Evolutionary conservation across 2,329 filamentous ascomycete genomes (phyloP).

Genomic region (Botryotinia globosa): DNA sequence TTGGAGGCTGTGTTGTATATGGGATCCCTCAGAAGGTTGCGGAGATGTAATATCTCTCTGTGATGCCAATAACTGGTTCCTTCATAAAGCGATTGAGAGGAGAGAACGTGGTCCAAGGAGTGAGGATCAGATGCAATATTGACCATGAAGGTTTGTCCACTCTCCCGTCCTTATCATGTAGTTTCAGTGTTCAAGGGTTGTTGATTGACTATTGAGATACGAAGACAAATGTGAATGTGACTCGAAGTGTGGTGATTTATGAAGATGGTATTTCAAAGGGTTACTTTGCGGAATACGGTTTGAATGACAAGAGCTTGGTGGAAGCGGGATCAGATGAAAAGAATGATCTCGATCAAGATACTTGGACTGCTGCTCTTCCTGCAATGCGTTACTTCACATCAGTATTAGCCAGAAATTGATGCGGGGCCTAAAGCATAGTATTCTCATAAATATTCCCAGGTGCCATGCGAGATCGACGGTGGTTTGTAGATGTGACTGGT

Average conservation of each 20-base stretch:
- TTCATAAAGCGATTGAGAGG: conserved; percentile 5
- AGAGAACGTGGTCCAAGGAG: not conserved
- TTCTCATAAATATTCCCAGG: not conserved
- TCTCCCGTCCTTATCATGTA: not conserved
- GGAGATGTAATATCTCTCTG: conserved; percentile 10
- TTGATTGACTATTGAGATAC: not conserved
- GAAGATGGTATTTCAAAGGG: not conserved
- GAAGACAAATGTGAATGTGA: not conserved
- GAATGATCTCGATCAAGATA: not conserved
- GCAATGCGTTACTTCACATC: conserved; percentile 16
- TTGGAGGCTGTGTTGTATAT: not conserved
- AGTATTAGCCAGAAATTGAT: conserved; percentile 14
- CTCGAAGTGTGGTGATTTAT: not conserved
- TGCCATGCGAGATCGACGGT: conserved; percentile 10
- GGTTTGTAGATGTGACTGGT: not conserved
- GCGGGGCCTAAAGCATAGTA: not conserved
- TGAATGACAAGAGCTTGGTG: not conserved
- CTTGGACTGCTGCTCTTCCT: conserved; percentile 1
- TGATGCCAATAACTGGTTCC: not conserved
- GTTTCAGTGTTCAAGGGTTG: not conserved
- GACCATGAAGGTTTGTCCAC: conserved; percentile 4
- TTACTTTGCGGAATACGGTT: not conserved
- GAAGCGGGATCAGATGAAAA: not conserved
- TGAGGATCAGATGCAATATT: not conserved
- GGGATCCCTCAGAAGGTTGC: not conserved